These are phyloP conservation scores for Bipolaris cookei DNA, from an alignment of 2,329 filamentous ascomycete species.

Conservation along the genomic window DNA sequence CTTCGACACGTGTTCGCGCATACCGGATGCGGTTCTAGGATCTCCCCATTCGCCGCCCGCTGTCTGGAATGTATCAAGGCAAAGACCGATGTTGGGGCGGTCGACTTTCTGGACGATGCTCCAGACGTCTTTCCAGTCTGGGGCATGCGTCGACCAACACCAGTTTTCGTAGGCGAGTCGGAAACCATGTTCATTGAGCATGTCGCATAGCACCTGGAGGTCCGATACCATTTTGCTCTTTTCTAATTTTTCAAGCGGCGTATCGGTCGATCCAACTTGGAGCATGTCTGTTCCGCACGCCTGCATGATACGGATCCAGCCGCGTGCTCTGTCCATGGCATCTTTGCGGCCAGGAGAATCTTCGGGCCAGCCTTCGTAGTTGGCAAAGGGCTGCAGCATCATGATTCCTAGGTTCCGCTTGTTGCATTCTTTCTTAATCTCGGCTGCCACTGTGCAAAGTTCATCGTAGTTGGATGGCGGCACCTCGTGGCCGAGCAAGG, in stretches of 20 bases:
- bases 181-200: constrained; percentile 63
- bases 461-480: constrained; percentile 64
- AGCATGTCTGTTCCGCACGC: constrained; percentile 72
- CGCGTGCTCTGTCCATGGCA: constrained; percentile 66
- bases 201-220: constrained; percentile 61
- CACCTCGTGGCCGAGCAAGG: constrained; percentile 59
- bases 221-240: constrained; percentile 64
- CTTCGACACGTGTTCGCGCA: constrained; percentile 57
- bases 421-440: constrained; percentile 63
- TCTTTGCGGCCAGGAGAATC: constrained; percentile 64
- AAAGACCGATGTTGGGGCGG: constrained; percentile 72
- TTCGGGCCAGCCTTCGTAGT: constrained; percentile 76
- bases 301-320: constrained; percentile 76
- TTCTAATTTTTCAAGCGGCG: constrained; percentile 61
- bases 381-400: constrained; percentile 76
- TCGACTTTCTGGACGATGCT: constrained; percentile 68
- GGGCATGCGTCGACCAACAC: constrained; percentile 71
- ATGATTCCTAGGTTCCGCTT: constrained; percentile 65
- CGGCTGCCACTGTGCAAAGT: constrained; percentile 61
- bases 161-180: constrained; percentile 80
- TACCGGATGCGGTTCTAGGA: constrained; percentile 67
- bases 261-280: constrained; percentile 70
- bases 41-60: constrained; percentile 76
- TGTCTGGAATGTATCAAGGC: constrained; percentile 79
- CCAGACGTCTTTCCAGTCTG: constrained; percentile 73